Percentiles rank a stretch among this genome's conserved stretches.
phyloP scores from a whole-genome alignment of 495 filamentous ascomycete genomes.

The Penicillium pancosmium region DNA sequence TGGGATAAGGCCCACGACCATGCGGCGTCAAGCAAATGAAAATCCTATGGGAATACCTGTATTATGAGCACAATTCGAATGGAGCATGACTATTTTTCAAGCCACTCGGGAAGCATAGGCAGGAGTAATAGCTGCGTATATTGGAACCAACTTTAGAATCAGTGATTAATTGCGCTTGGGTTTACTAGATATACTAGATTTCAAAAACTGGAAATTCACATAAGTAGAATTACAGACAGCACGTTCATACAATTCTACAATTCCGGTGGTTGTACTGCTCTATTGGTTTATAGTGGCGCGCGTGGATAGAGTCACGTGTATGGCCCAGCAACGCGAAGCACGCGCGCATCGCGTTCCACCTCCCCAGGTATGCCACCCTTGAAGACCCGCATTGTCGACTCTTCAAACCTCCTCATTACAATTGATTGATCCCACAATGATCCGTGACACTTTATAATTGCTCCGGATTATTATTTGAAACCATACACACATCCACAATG shows the following conservation, averaged over 20 bases:
- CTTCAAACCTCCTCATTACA: not conserved
- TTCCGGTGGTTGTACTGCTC: too few relatives aligned
- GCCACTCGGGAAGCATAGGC: not conserved
- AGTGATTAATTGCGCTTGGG: too few relatives aligned
- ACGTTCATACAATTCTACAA: too few relatives aligned
- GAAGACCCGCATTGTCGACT: constrained; percentile 12
- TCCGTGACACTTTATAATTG: not conserved
- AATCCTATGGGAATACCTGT: constrained; percentile 19
- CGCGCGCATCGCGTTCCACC: constrained; percentile 30
- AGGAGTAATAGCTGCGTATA: not conserved
- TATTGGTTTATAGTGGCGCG: not conserved
- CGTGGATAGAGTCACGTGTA: constrained; percentile 20
- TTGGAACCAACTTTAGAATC: too few relatives aligned
- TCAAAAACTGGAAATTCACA: too few relatives aligned
- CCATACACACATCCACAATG: constrained; percentile 28
- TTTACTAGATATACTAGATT: too few relatives aligned
- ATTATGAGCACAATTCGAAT: constrained; percentile 24
- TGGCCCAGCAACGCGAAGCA: constrained; percentile 30
- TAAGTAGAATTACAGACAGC: too few relatives aligned
- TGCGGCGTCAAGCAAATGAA: constrained; percentile 17
- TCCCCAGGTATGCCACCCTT: constrained; percentile 28
- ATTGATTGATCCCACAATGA: constrained; percentile 17
- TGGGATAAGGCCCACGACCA: not conserved
- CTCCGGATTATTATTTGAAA: not conserved
- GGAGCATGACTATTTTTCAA: constrained; percentile 13